phyloP scores from a whole-genome alignment of 805 yeast species.

The Kregervanrija delftensis region DNA sequence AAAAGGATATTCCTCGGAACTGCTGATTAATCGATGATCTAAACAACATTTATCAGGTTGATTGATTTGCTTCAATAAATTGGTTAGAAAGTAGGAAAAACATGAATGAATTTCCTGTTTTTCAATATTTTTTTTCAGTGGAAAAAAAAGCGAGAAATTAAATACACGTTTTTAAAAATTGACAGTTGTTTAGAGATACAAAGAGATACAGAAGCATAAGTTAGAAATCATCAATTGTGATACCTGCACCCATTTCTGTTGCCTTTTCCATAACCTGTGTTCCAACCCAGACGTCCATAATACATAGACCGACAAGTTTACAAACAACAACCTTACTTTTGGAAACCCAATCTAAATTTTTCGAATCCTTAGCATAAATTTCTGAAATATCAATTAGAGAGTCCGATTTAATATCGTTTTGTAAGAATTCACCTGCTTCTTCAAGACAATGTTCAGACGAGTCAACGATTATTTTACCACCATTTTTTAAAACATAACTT shows the following conservation, averaged over 20 bases:
- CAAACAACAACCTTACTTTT: slow-evolving; percentile 33
- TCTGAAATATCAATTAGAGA: slow-evolving; percentile 44
- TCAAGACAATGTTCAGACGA: slow-evolving; percentile 46
- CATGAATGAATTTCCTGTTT: neutral
- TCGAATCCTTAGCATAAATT: slow-evolving; percentile 17
- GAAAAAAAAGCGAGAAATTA: neutral
- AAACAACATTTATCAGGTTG: too few relatives aligned
- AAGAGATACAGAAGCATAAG: neutral
- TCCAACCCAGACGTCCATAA: slow-evolving; percentile 57
- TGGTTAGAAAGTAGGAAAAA: too few relatives aligned
- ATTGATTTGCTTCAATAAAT: too few relatives aligned
- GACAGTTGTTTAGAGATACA: neutral
- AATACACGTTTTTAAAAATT: neutral
- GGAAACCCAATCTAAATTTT: slow-evolving; percentile 11
- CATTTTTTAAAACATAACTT: slow-evolving; percentile 24
- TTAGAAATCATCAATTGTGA: slow-evolving; percentile 26
- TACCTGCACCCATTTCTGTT: slow-evolving; percentile 22
- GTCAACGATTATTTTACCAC: slow-evolving; percentile 48
- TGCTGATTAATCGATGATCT: too few relatives aligned
- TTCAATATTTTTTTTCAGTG: neutral
- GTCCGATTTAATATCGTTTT: slow-evolving; percentile 30
- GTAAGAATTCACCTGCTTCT: slow-evolving; percentile 63
- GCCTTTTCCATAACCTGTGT: slow-evolving; percentile 31
- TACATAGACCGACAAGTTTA: slow-evolving; percentile 56
- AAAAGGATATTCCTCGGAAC: too few relatives aligned